phyloP scores from a whole-genome alignment of 257 asterid species.

The Fraxinus americana region DNA sequence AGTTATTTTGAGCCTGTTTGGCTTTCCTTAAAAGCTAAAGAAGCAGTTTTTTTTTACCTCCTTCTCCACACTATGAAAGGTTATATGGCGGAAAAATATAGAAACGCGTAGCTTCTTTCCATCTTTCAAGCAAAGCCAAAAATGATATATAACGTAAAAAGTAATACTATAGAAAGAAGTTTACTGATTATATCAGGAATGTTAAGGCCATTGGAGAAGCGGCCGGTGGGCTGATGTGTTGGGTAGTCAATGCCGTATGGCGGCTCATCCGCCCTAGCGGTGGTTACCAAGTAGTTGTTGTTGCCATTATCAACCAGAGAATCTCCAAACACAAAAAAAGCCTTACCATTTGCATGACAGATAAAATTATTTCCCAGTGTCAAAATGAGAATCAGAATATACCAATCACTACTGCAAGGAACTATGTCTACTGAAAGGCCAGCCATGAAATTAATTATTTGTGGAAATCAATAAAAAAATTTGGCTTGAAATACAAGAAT shows the following conservation, averaged over 20 bases:
- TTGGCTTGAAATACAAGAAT: background rate
- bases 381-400: constrained; percentile 5
- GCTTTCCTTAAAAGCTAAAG: too few species aligned
- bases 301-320: constrained; percentile 52
- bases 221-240: constrained; percentile 45
- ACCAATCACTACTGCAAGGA: background rate
- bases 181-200: constrained; percentile 49
- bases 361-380: background rate
- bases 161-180: background rate
- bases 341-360: constrained; percentile 20
- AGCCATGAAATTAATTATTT: background rate
- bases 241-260: constrained; percentile 52
- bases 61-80: too few species aligned
- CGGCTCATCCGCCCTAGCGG: constrained; percentile 47
- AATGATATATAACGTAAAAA: too few species aligned
- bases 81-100: too few species aligned
- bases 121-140: too few species aligned
- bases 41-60: too few species aligned
- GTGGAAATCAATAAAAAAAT: background rate
- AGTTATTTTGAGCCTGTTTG: too few species aligned
- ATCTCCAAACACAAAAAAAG: constrained; percentile 51
- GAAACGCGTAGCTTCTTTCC: too few species aligned
- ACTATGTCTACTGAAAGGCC: background rate
- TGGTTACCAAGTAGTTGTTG: constrained; percentile 46
- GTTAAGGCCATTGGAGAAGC: constrained; percentile 50